Conservation (phyloP, 805 yeast species). For the Suhomyces faveliae region DNA sequence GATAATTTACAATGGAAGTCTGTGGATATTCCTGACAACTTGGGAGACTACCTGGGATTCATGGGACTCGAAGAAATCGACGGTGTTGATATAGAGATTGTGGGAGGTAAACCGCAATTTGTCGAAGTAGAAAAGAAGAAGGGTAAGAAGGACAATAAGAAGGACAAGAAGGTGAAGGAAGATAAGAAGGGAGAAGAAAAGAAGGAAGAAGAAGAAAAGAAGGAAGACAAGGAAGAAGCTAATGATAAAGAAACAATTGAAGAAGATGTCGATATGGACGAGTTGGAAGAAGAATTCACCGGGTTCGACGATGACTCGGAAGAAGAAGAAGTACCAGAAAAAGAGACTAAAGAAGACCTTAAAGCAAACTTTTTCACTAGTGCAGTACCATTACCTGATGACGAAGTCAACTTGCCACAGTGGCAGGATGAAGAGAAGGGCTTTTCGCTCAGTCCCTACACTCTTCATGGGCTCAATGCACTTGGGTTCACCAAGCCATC, state of each 20-base stretch:
- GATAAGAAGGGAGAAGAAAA: background rate
- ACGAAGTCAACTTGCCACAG: constrained; percentile 51
- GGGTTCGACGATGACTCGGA: constrained; percentile 23
- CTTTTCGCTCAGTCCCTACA: constrained; percentile 48
- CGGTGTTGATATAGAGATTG: constrained; percentile 80
- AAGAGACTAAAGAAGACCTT: constrained; percentile 17
- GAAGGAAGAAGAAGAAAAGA: constrained; percentile 7
- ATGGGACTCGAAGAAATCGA: constrained; percentile 93
- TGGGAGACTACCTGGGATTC: constrained; percentile 87
- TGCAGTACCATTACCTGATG: constrained; percentile 32
- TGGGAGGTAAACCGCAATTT: constrained; percentile 66
- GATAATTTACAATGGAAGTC: constrained; percentile 70
- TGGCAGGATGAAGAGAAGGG: constrained; percentile 53
- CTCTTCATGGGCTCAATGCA: constrained; percentile 59
- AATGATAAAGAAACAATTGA: constrained; percentile 12
- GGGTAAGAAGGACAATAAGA: constrained; percentile 12
- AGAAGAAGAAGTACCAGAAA: constrained; percentile 7
- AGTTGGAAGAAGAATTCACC: constrained; percentile 27
- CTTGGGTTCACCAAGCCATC: constrained; percentile 72
- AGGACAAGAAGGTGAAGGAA: constrained; percentile 6
- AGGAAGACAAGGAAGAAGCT: constrained; percentile 19
- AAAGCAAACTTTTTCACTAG: constrained; percentile 31
- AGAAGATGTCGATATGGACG: constrained; percentile 20
- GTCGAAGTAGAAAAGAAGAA: constrained; percentile 34
- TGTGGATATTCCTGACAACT: constrained; percentile 77